Evolutionary conservation across 495 filamentous ascomycete species (phyloP).

Genomic region (Achaetomiella virescens): DNA sequence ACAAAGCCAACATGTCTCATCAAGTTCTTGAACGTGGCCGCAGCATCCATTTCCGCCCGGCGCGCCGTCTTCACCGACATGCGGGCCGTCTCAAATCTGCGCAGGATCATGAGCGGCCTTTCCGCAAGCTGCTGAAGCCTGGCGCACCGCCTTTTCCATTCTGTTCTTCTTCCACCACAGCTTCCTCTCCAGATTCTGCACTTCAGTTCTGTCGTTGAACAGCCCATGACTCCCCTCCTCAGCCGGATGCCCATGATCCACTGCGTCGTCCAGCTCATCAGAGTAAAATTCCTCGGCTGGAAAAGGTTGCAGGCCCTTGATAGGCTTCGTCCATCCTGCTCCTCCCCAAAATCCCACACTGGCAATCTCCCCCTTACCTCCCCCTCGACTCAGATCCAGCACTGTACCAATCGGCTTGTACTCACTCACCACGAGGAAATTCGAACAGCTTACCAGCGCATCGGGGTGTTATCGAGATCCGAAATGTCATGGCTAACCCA

Average conservation of each 20-base stretch:
- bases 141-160: not conserved
- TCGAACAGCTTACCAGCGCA: not conserved
- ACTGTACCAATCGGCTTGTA: not conserved
- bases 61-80: not conserved
- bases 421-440: not conserved
- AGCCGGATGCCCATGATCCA: not conserved
- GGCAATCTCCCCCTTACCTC: not conserved
- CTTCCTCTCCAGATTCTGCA: not conserved
- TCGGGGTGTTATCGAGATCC: not conserved
- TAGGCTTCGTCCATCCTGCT: not conserved
- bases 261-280: not conserved
- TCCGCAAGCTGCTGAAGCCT: not conserved
- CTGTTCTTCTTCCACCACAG: not conserved
- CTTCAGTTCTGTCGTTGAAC: not conserved
- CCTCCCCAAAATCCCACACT: not conserved
- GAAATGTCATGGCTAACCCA: not conserved
- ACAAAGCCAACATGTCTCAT: not conserved
- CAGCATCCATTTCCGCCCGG: not conserved
- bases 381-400: not conserved
- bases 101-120: not conserved
- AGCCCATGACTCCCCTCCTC: not conserved
- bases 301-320: not conserved
- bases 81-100: not conserved
- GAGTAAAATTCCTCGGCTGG: constrained; percentile 1
- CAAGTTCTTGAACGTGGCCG: not conserved